Base-by-base conservation (phyloP, 2,329 filamentous ascomycete genomes). In the Clarireedia paspali region DNA sequence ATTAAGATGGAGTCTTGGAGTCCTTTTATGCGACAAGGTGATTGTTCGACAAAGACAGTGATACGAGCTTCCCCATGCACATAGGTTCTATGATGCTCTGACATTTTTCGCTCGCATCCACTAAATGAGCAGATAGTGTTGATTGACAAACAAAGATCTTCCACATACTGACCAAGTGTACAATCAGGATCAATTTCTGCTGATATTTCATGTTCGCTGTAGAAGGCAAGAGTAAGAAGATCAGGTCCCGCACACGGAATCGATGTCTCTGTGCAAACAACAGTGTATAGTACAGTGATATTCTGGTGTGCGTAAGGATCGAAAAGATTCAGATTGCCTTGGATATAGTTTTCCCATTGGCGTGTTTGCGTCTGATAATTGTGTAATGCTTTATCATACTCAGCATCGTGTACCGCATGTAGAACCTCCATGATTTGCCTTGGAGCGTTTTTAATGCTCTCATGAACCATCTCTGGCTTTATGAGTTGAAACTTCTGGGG, bases 271-370 rank as follows among this genome's bases (percentile, higher is more conserved):
- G 91, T 96, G 69, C 92, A 97, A 50, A 96, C 92, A 24, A 94
- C 83, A 15, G 92, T 97, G 72, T 95, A 95, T 7, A 99, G 75
- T 2, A 97, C 89, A 10, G 95, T 90, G 58, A 99, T 96, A 66
- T 94, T 96, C 67, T 99, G 94, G 67, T 99, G 95, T 0, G 90
- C 88, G 67, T 91, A 94, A 0, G 95, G 94, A 67, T 99, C 91
- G 64, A 96, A 99, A 1, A 97, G 78, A 66, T 95, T 88, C 34
- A 88, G 76, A 63, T 94, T 95, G 14, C 89, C 90, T 50, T 92
- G 85, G 23, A 96, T 86, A 66, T 96, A 96, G 27, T 89, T 89
- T 68, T 99, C 94, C 94, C 94, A 99, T 64, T 96, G 91, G 30
- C 89, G 83, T 56, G 91, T 96, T 68, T 97, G 92, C 0, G 90